Evolutionary conservation across 129 eudicot genomes (phyloP).

Genomic region (Helianthus annuus): DNA sequence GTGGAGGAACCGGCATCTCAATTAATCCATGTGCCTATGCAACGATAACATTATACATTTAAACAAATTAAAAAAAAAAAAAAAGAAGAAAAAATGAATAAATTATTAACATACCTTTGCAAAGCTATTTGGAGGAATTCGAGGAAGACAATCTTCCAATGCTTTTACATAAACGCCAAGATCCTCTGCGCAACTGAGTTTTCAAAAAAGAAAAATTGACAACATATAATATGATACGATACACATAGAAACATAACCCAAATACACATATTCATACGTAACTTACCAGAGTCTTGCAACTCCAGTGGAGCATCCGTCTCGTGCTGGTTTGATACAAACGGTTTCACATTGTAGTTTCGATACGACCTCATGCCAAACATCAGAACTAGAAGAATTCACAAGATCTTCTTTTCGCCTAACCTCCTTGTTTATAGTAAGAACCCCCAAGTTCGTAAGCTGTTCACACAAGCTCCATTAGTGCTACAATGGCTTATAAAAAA

Average conservation of each 20-base stretch:
- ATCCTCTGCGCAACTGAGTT: slow-evolving; percentile 61
- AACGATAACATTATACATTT: slow-evolving; percentile 11
- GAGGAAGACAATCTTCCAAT: slow-evolving; percentile 60
- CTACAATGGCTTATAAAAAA: slow-evolving; percentile 9
- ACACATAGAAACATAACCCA: neutral
- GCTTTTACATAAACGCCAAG: slow-evolving; percentile 78
- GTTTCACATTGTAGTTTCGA: slow-evolving; percentile 73
- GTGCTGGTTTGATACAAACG: slow-evolving; percentile 81
- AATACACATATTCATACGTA: neutral
- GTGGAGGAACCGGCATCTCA: slow-evolving; percentile 97
- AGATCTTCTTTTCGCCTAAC: slow-evolving; percentile 68
- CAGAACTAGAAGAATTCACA: slow-evolving; percentile 36
- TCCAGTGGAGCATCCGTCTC: slow-evolving; percentile 97
- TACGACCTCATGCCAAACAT: slow-evolving; percentile 66
- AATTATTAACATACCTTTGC: slow-evolving; percentile 52
- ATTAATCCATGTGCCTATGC: slow-evolving; percentile 77
- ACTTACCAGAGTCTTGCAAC: slow-evolving; percentile 82
- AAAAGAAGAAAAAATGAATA: neutral
- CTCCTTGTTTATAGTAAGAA: slow-evolving; percentile 78
- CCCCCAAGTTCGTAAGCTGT: slow-evolving; percentile 70
- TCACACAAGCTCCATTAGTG: slow-evolving; percentile 16
- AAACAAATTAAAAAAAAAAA: neutral
- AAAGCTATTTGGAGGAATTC: slow-evolving; percentile 84
- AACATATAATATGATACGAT: neutral
- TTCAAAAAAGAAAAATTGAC: neutral